Base-by-base conservation (phyloP, 2,329 filamentous ascomycete species). In the Venturia pyrina region DNA sequence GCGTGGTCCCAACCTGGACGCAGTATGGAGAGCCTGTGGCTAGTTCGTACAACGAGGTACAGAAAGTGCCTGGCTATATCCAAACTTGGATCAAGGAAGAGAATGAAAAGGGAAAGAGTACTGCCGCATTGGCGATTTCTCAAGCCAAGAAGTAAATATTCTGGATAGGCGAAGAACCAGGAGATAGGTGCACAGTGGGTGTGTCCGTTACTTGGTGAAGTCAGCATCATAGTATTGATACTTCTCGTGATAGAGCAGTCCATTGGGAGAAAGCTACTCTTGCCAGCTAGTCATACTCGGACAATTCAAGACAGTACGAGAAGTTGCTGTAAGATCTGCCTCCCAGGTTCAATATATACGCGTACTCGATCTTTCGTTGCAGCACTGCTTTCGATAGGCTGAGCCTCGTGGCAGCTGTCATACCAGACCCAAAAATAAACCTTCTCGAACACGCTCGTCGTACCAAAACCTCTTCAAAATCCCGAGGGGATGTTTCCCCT, bases 1-100 rank as follows among this genome's bases (percentile, higher is more conserved):
- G 75, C 0, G 73, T 75, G 2, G 71, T 76, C 66, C 75, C 75
- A 44, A 70, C 69, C 48, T 76, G 73, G 72, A 68, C 69, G 17
- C 68, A 69, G 44, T 75, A 72, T 72, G 74, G 74, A 5, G 71
- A 73, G 68, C 72, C 73, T 24, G 69, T 75, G 6, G 46, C 66
- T 3, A 72, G 70, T 5, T 66, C 67, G 67, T 69, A 72, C 24
- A 72, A 72, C 68, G 68, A 64, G 66, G 72, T 68, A 28, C 21
- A 41, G 13, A 65, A 41, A 21, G 66, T 68, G 37, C 67, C 67
- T 5, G 19, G 21, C 8, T 68, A 68, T 40, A 60, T 68, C 19
- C 44, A 48, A n/a, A 28, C 10, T 43, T 68, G 46, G 46, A 53
- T 67, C 24, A 34, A 65, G 43, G 48, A 62, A 24, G 56, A 68